Evolutionary conservation across 1,284 basidiomycete species (phyloP).

Genomic region (Apiotrichum porosum): DNA sequence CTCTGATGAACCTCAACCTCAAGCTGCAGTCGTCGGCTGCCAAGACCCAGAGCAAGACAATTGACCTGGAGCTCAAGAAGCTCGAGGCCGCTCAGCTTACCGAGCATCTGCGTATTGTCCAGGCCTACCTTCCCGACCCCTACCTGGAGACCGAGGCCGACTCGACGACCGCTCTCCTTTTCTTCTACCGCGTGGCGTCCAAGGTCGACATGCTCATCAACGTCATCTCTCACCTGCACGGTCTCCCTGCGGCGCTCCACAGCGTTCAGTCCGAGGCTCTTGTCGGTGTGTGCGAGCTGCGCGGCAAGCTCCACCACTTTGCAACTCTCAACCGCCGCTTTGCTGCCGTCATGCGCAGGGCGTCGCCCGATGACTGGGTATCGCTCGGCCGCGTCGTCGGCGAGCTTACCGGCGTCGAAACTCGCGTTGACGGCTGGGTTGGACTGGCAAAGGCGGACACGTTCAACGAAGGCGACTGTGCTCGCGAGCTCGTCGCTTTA

Average conservation of each 20-base stretch:
- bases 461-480: slow-evolving; percentile 88
- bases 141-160: slow-evolving; percentile 82
- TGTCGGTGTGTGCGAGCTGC: slow-evolving; percentile 86
- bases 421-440: slow-evolving; percentile 84
- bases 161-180: slow-evolving; percentile 78
- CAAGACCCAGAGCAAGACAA: slow-evolving; percentile 80
- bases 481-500: slow-evolving; percentile 75
- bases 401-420: slow-evolving; percentile 83
- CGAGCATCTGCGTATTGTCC: slow-evolving; percentile 62
- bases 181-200: slow-evolving; percentile 78
- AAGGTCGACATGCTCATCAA: slow-evolving; percentile 81
- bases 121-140: slow-evolving; percentile 75
- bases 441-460: slow-evolving; percentile 77
- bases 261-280: slow-evolving; percentile 70
- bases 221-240: slow-evolving; percentile 72
- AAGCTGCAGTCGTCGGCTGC: slow-evolving; percentile 82
- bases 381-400: slow-evolving; percentile 74
- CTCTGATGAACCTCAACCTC: slow-evolving; percentile 82
- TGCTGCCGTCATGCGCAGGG: slow-evolving; percentile 68
- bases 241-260: slow-evolving; percentile 74
- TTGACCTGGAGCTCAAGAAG: slow-evolving; percentile 79
- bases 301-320: slow-evolving; percentile 70
- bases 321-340: slow-evolving; percentile 82
- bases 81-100: slow-evolving; percentile 75
- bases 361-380: slow-evolving; percentile 76